A percentile compares a stretch with the other conserved stretches of the same genome.
These are phyloP conservation scores for Galerina sulciceps DNA, from an alignment of 768 basidiomycete species.

Conservation along the genomic window DNA sequence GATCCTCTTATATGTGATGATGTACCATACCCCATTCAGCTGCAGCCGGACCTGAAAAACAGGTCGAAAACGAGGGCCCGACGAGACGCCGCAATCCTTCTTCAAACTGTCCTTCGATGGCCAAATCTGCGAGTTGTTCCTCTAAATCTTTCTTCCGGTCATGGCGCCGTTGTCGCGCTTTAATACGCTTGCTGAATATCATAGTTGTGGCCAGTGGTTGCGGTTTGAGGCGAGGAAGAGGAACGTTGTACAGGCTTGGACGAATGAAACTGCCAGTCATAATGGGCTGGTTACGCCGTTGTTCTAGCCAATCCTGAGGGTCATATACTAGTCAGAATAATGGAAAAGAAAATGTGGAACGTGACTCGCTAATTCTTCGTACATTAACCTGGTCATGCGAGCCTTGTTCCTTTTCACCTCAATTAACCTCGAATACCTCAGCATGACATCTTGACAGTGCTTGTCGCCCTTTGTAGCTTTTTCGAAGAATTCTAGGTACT, in stretches of 20 bases:
- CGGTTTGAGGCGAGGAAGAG: slow-evolving; percentile 80
- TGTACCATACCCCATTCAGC: slow-evolving; percentile 46
- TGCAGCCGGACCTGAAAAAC: slow-evolving; percentile 23
- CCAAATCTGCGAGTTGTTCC: slow-evolving; percentile 34
- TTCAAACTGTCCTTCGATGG: slow-evolving; percentile 42
- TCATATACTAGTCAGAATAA: background rate
- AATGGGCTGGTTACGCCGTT: slow-evolving; percentile 62
- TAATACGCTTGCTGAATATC: slow-evolving; percentile 61
- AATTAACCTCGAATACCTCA: slow-evolving; percentile 64
- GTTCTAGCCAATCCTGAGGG: slow-evolving; percentile 57
- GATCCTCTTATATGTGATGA: background rate
- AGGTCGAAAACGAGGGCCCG: background rate
- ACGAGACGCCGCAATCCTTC: slow-evolving; percentile 19
- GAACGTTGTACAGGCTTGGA: slow-evolving; percentile 63
- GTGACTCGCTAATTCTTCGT: slow-evolving; percentile 55
- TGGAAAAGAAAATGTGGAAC: background rate
- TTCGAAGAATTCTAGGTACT: slow-evolving; percentile 67
- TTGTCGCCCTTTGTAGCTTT: slow-evolving; percentile 58
- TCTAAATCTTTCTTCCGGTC: slow-evolving; percentile 33
- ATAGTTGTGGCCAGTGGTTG: slow-evolving; percentile 74
- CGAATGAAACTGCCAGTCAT: slow-evolving; percentile 75
- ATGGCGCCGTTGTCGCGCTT: slow-evolving; percentile 46
- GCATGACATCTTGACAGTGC: slow-evolving; percentile 47
- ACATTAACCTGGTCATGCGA: slow-evolving; percentile 47
- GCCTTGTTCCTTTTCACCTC: slow-evolving; percentile 51